Evolutionary conservation across 1,284 basidiomycete genomes (phyloP), one percentile per base, ranked within the genome.

Genomic region (Veloboletus limbatus): DNA sequence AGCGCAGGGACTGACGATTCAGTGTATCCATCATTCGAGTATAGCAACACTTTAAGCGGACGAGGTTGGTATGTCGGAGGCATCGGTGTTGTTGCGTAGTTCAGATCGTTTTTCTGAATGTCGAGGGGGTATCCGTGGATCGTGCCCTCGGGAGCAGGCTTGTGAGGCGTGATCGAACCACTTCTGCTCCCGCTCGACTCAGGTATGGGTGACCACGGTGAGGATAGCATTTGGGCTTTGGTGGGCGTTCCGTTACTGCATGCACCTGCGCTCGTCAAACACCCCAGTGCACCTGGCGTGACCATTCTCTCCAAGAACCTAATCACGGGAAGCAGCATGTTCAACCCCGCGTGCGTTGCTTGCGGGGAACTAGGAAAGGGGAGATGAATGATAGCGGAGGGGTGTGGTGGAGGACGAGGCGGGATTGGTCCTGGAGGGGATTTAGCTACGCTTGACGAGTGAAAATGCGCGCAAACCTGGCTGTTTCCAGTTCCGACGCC

Each of bases 1-100:
- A 98, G 74, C 13, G 92, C 95, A 40, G 95, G 80, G 13, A 96
- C 82, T 28, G 88, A 91, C 16, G 88, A 89, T 69, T 98, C 96
- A 21, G 95, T 97, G 65, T 90, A 90, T 31, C 88, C 88, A 59
- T 91, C 88, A n/a, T 82, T 77, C 11, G 82, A 85, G 61, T 87
- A 86, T 28, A 90, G 62, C 48, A 90, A 71, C 41, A 90, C 69
- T 62, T 86, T 87, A 45, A 84, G 70, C 7, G 85, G 85, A 27
- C 87, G 77, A 26, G 73, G 68, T 14, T 50, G 54, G 41, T 66
- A 63, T 45, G 57, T 27, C 16, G 52, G 41, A 47, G 43, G 28
- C 10, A 34, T 20, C 14, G 21, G 13, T n/a, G n/a, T 49, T 16
- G 24, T 31, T 18, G 18, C 32, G 8, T 49, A 44, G 43, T 38